Evolutionary conservation across 2,329 filamentous ascomycete genomes (phyloP).

Genomic region (Diaporthe velutina): DNA sequence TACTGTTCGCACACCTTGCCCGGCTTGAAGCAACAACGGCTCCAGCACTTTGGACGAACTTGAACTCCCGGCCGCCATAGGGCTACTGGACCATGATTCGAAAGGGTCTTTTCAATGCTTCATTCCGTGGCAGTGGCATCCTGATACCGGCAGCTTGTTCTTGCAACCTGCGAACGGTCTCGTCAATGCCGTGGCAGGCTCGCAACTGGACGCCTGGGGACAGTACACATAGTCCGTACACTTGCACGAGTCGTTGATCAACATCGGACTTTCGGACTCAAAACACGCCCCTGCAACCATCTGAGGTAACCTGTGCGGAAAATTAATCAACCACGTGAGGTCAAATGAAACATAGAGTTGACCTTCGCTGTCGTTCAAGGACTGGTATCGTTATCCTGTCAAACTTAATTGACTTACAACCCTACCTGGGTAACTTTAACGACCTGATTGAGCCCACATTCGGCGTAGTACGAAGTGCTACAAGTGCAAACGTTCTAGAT

Average conservation of each 20-base stretch:
- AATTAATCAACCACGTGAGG: background rate
- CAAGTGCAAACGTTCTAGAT: background rate
- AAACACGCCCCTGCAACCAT: constrained; percentile 19
- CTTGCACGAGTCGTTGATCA: constrained; percentile 21
- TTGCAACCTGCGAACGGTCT: constrained; percentile 4
- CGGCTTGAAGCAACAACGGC: background rate
- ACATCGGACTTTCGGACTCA: constrained; percentile 13
- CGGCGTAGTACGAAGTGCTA: too few species aligned
- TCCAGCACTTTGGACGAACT: background rate
- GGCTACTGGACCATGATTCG: background rate
- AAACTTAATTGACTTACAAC: background rate
- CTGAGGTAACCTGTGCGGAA: background rate
- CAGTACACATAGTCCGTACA: background rate
- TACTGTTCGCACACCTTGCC: background rate
- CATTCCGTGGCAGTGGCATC: constrained; percentile 7
- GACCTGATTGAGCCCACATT: too few species aligned
- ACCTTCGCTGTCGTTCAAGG: background rate
- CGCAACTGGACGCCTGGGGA: background rate
- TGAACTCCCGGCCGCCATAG: background rate
- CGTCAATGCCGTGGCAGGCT: constrained; percentile 15
- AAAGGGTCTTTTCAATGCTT: background rate
- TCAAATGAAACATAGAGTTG: background rate
- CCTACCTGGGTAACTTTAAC: background rate
- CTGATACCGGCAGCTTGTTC: constrained; percentile 6
- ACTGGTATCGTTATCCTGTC: background rate